These are phyloP conservation scores for Dactylellina parvicollis DNA, from an alignment of 2,329 filamentous ascomycete genomes.

Conservation along the genomic window DNA sequence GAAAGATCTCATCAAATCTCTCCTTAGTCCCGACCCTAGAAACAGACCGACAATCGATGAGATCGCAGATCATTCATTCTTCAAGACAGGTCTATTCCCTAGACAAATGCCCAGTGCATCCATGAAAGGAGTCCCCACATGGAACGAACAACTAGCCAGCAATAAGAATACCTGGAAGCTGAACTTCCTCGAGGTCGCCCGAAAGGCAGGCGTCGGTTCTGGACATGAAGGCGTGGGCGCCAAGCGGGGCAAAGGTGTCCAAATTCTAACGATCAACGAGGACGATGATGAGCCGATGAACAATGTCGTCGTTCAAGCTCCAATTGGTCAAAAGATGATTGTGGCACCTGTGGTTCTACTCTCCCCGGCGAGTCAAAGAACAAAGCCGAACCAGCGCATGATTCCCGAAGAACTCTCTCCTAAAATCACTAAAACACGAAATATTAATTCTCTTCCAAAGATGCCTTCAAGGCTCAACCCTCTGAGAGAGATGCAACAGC, in stretches of 20 bases:
- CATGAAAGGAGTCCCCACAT: slow-evolving; percentile 64
- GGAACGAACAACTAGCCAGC: slow-evolving; percentile 58
- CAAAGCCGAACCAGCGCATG: slow-evolving; percentile 44
- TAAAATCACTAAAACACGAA: slow-evolving; percentile 51
- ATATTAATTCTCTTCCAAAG: slow-evolving; percentile 27
- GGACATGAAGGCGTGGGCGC: slow-evolving; percentile 56
- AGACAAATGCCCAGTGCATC: slow-evolving; percentile 64
- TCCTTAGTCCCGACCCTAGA: slow-evolving; percentile 77
- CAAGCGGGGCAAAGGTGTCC: slow-evolving; percentile 50
- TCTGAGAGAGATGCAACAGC: slow-evolving; percentile 49
- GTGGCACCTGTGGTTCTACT: slow-evolving; percentile 50
- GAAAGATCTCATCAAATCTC: slow-evolving; percentile 78
- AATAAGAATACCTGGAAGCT: slow-evolving; percentile 52
- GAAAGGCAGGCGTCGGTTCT: slow-evolving; percentile 56
- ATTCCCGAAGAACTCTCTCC: slow-evolving; percentile 53
- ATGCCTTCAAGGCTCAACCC: slow-evolving; percentile 51
- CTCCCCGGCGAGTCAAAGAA: slow-evolving; percentile 44
- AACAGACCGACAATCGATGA: slow-evolving; percentile 77
- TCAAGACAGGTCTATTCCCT: slow-evolving; percentile 79
- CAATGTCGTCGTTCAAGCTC: slow-evolving; percentile 50
- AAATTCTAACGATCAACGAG: slow-evolving; percentile 49
- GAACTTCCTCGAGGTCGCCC: slow-evolving; percentile 57
- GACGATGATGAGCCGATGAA: slow-evolving; percentile 41
- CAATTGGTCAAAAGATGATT: slow-evolving; percentile 50
- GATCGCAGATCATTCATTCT: slow-evolving; percentile 83